Conservation (phyloP, 768 basidiomycete species). For the Termitomyces titanicus region DNA sequence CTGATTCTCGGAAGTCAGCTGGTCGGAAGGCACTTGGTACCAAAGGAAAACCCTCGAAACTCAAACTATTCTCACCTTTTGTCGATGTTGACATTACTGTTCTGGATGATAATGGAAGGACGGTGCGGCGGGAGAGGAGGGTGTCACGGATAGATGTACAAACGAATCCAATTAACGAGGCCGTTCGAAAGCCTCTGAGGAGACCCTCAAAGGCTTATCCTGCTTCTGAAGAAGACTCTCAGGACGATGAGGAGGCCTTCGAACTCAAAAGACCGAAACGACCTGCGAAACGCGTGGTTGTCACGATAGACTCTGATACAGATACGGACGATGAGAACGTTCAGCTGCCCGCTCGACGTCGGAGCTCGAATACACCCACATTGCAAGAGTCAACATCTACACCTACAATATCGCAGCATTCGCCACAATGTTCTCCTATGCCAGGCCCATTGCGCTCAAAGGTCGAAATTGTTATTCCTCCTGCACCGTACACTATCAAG, state of each 20-base stretch:
- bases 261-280: constrained; percentile 23
- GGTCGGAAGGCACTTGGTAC: constrained; percentile 21
- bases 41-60: constrained; percentile 28
- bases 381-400: not conserved
- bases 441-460: constrained; percentile 16
- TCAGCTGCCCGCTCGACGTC: constrained; percentile 6
- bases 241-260: constrained; percentile 22
- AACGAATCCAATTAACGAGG: constrained; percentile 25
- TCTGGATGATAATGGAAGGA: constrained; percentile 56
- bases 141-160: constrained; percentile 44
- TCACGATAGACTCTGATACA: constrained; percentile 47
- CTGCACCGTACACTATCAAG: constrained; percentile 28
- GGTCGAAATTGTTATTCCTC: constrained; percentile 42
- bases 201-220: not conserved
- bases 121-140: constrained; percentile 58
- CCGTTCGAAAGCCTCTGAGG: not conserved
- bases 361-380: constrained; percentile 9
- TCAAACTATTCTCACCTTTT: constrained; percentile 39
- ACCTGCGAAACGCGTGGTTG: constrained; percentile 20
- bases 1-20: constrained; percentile 14
- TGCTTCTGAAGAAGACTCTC: constrained; percentile 8
- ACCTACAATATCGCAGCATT: constrained; percentile 3
- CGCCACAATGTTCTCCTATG: constrained; percentile 7
- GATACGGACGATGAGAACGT: constrained; percentile 28
- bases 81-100: constrained; percentile 68